Evolutionary conservation across 768 basidiomycete genomes (phyloP), one percentile per base, ranked within the genome.

Genomic region (Naematelia encephala): DNA sequence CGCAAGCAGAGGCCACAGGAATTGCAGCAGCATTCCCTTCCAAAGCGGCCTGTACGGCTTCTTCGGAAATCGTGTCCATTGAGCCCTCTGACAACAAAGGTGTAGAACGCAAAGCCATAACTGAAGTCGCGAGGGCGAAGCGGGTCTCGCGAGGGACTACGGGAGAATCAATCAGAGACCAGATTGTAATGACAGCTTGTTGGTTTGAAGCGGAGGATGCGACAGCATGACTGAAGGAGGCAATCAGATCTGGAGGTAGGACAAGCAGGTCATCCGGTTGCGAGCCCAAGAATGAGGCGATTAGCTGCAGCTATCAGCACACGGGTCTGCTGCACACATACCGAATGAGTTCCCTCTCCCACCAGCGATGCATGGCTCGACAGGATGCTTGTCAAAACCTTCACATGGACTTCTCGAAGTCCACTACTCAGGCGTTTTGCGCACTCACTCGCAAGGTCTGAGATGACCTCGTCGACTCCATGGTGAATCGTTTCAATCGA

Each of bases 31-130:
- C 23, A 22, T 60, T 42, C 8, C 3, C 25, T 1, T 49, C 28
- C 12, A 70, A 30, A 13, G 72, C 75, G 16, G 60, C 23, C 54
- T 72, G 62, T 14, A 65, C 68, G 4, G 72, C 69, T 29, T 73
- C 64, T 11, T 65, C 62, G 10, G 67, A 67, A 54, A 73, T 60
- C 29, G 50, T 42, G 34, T 73, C 73, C 21, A 70, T 49, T 43
- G 59, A 56, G 23, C 60, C 61, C 43, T 61, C 51, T 19, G 22
- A 23, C n/a, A 54, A 27, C 26, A 64, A 51, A 4, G 42, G 10
- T 11, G 57, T 26, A 2, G 55, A 29, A 12, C 51, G 16, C 21
- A 42, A 29, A n/a, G 16, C 14, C 23, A 70, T 45, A n/a, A 68
- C 51, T 11, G 26, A 56, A 21, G 44, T 57, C 21, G 62, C 46